Conservation (phyloP, 805 yeast species). For the Candida xyloterini region DNA sequence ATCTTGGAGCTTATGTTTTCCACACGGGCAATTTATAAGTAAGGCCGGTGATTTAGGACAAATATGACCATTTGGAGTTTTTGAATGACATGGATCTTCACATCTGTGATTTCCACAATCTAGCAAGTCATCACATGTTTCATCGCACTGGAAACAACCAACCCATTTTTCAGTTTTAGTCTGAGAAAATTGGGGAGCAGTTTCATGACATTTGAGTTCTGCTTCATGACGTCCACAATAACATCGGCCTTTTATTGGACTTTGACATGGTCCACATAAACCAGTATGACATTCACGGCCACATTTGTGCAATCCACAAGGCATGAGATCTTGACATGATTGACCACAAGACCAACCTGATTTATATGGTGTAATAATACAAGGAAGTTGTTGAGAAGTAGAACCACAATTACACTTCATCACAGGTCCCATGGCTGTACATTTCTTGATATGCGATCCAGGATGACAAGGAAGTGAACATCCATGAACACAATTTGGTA, state of each 20-base stretch:
- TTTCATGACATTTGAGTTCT: constrained; percentile 43
- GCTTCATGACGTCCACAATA: constrained; percentile 68
- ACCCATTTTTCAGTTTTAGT: constrained; percentile 37
- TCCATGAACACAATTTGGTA: constrained; percentile 63
- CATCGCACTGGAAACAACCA: constrained; percentile 51
- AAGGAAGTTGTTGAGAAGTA: constrained; percentile 62
- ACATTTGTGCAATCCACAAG: constrained; percentile 74
- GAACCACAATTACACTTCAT: constrained; percentile 75
- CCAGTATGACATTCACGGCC: constrained; percentile 69
- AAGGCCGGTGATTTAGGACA: constrained; percentile 66
- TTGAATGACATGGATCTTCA: constrained; percentile 50
- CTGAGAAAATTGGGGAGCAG: constrained; percentile 35
- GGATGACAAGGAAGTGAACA: constrained; percentile 82
- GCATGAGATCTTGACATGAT: constrained; percentile 57
- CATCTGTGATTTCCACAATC: constrained; percentile 67
- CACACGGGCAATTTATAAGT: constrained; percentile 76
- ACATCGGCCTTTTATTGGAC: constrained; percentile 48
- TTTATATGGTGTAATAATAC: constrained; percentile 64
- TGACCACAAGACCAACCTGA: constrained; percentile 67
- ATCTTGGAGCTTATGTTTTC: constrained; percentile 50
- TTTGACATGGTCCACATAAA: constrained; percentile 72
- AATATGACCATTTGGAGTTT: constrained; percentile 27
- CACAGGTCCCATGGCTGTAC: constrained; percentile 75
- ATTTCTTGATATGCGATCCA: constrained; percentile 74
- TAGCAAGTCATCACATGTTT: constrained; percentile 42